Base-by-base conservation (phyloP, 106 monocot species). In the Xerophyta viscosa region DNA sequence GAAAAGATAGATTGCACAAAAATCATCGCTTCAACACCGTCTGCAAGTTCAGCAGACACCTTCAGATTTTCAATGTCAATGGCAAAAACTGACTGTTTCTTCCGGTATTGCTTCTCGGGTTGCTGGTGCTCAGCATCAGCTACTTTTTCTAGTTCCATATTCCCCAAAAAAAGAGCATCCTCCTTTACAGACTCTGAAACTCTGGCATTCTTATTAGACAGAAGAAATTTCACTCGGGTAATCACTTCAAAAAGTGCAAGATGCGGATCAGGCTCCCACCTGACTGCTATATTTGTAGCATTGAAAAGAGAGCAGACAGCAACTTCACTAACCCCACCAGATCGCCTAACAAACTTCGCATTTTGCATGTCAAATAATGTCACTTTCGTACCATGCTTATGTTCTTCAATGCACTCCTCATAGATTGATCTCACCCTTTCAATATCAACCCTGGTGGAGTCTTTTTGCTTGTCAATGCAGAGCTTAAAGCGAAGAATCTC, bases 191-290 rank as follows among this genome's bases (percentile, higher is more conserved):
- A 50, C 52, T 64, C 67, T 53, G 64, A 58, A 56, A 55, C 47
- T 60, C 66, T 64, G 21, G 46, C 36, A 41, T 83, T 90, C 14
- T 52, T 20, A 41, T 72, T 82, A 47, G 77, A 48, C 14, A 90
- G 26, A 52, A 83, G 33, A 54, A 65, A 55, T 61, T 66, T 98
- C 48, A 98, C 44, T 24, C 64, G 55, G 44, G 77, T 73, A 31
- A 74, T 39, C 14, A 71, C 47, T 59, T 90, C 86, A 65, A 74
- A 66, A 20, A 86, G 13, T 50, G 82, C 78, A 57, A 98, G 59
- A 83, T 86, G 86, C 10, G 70, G 68, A 73, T 98, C 98, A 74
- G 98, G 98, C 46, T 98, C 90, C 98, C 89, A 98, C 58, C 82
- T 66, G 24, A 82, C 61, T 31, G 79, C 55, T 42, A 90, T 71